A percentile compares a stretch with the other conserved stretches of the same genome.
Evolutionary conservation across 2,329 filamentous ascomycete species (phyloP).

Genomic region (Fusarium tanahbumbuense): DNA sequence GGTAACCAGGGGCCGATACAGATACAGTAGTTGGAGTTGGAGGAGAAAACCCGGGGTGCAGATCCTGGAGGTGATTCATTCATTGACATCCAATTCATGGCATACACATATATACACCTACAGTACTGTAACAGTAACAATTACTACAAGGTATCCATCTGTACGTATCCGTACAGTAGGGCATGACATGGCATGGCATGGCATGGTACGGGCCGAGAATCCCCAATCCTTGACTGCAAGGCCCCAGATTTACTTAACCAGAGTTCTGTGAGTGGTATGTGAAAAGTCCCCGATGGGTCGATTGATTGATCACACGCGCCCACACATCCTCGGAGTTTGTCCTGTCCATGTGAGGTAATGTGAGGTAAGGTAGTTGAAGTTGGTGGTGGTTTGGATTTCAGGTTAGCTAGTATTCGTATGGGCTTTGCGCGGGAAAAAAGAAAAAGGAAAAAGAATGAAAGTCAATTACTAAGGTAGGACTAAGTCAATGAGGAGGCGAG

Average conservation of each 20-base stretch:
- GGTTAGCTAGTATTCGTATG: constrained; percentile 4
- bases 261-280: constrained; percentile 33
- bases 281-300: constrained; percentile 37
- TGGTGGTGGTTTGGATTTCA: constrained; percentile 1
- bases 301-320: constrained; percentile 42
- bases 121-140: not conserved
- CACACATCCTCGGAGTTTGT: constrained; percentile 26
- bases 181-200: not conserved
- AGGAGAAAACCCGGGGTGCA: constrained; percentile 44
- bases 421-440: constrained; percentile 3
- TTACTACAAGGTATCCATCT: not conserved
- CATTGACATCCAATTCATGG: constrained; percentile 4
- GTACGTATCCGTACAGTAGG: not conserved
- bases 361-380: constrained; percentile 19
- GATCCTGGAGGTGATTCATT: constrained; percentile 31
- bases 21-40: constrained; percentile 40
- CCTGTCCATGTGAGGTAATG: constrained; percentile 32
- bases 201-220: constrained; percentile 44
- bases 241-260: constrained; percentile 13
- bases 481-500: constrained; percentile 25
- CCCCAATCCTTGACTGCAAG: constrained; percentile 35
- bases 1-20: constrained; percentile 30
- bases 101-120: not conserved
- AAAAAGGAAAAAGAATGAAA: not conserved
- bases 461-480: constrained; percentile 28